phyloP scores from a whole-genome alignment of 2,329 filamentous ascomycete genomes.

The Cylindrodendrum hubeiense region DNA sequence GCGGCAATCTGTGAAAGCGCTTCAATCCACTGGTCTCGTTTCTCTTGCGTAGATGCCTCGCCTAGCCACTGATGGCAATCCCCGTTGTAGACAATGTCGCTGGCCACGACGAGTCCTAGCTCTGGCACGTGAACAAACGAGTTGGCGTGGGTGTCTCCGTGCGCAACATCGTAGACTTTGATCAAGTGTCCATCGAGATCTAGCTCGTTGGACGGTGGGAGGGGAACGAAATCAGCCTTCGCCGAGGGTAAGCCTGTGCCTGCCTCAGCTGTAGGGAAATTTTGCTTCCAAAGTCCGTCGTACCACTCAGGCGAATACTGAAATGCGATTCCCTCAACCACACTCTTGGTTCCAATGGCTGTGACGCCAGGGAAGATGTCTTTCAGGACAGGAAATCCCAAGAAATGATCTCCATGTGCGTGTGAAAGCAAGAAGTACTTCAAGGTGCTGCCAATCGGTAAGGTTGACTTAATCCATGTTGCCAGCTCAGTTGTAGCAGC shows the following conservation, averaged over 20 bases:
- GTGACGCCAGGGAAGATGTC: neutral
- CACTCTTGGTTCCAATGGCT: neutral
- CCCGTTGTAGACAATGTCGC: slow-evolving; percentile 18
- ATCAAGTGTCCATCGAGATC: slow-evolving; percentile 1
- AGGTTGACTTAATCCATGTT: neutral
- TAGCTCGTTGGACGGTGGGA: neutral
- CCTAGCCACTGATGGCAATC: slow-evolving; percentile 13
- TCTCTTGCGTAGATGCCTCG: neutral
- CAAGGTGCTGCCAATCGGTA: neutral
- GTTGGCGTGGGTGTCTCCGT: slow-evolving; percentile 14
- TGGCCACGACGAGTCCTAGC: neutral
- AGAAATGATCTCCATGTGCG: slow-evolving; percentile 10
- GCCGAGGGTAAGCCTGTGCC: neutral
- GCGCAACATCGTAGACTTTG: neutral
- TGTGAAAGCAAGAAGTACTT: slow-evolving; percentile 3
- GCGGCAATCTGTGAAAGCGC: neutral
- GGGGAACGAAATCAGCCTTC: neutral
- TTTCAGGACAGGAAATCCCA: slow-evolving; percentile 9
- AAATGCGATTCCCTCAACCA: neutral
- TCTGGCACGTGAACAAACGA: slow-evolving; percentile 5
- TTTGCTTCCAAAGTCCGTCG: neutral
- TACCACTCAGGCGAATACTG: neutral
- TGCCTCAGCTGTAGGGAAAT: neutral
- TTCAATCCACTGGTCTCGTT: neutral
- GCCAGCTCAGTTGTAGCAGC: slow-evolving; percentile 1